Conservation (phyloP, 2,329 filamentous ascomycete genomes). For the Xylaria sp. region DNA sequence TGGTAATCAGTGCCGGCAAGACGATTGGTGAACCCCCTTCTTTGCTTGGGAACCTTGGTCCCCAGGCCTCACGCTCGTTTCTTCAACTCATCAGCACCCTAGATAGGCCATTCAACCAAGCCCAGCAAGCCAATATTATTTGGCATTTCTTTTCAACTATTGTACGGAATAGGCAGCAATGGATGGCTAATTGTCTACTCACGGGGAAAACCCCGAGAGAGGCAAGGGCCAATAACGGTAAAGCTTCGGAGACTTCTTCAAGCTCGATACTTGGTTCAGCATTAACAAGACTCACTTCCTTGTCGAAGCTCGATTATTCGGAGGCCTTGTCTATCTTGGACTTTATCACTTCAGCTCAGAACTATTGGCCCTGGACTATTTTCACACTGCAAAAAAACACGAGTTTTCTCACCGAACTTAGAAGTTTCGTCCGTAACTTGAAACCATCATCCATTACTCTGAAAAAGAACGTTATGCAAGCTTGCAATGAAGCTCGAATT, state of each 20-base stretch:
- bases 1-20: constrained; percentile 77
- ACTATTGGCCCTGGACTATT: constrained; percentile 96
- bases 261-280: constrained; percentile 80
- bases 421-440: constrained; percentile 73
- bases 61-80: constrained; percentile 85
- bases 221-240: constrained; percentile 68
- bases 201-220: constrained; percentile 88
- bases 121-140: constrained; percentile 72
- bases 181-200: constrained; percentile 92
- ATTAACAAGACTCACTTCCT: constrained; percentile 73
- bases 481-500: constrained; percentile 74
- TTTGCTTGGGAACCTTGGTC: constrained; percentile 87
- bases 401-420: constrained; percentile 76
- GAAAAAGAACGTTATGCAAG: constrained; percentile 65
- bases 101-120: constrained; percentile 77
- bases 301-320: constrained; percentile 71
- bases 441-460: constrained; percentile 63
- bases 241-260: constrained; percentile 60
- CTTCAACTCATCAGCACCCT: constrained; percentile 80
- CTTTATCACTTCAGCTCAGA: constrained; percentile 88
- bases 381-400: constrained; percentile 80
- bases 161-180: constrained; percentile 90
- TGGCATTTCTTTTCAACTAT: constrained; percentile 91
- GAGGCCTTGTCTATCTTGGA: constrained; percentile 82
- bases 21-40: constrained; percentile 84